Evolutionary conservation across 441 rosid species (phyloP), one percentile per base, ranked within the genome.

Genomic region (Adansonia madagascariensis): DNA sequence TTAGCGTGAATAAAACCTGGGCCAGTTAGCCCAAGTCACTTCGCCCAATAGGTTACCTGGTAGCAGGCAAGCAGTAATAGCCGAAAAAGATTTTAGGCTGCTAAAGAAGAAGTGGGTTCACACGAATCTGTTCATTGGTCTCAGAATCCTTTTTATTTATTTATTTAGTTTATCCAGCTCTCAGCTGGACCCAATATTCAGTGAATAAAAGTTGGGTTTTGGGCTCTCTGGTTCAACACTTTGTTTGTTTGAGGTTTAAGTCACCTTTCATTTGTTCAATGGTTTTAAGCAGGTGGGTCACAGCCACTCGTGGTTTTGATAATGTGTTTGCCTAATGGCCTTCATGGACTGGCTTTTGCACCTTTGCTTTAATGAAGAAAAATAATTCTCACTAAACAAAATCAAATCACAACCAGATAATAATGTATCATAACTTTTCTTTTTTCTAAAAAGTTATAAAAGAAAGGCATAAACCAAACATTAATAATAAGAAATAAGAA

Each of bases 161-260:
- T 52, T 52, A 52, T 6, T 18, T 65, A 41, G 15, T 41, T 9
- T 43, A 41, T 14, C 63, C 3, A 12, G 53, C 22, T 6, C 60
- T n/a, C 60, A 55, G 60, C 24, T 6, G 7, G 60, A 55, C 60
- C 60, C 8, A 55, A 14, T 53, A 1, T 53, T 61, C 44, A 62
- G 67, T 31, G 41, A 35, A 35, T 35, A 70, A 47, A 56, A 60
- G 41, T 24, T 24, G 65, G 65, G 65, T 70, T 70, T 49, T 49
- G 22, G 39, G 44, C 74, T 27, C 12, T 27, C 55, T 67, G 53
- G 5, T 46, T 6, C 41, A 0, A 35, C 41, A 4, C 41, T 35
- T 35, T 4, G 41, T 35, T 35, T 61, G 67, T 15, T 31, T 27
- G 14, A 8, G 44, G 43, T 62, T 43, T 62, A 12, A 20, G 50